These are phyloP conservation scores for Medicago ruthenica DNA, from an alignment of 306 rosid genomes.

Conservation along the genomic window DNA sequence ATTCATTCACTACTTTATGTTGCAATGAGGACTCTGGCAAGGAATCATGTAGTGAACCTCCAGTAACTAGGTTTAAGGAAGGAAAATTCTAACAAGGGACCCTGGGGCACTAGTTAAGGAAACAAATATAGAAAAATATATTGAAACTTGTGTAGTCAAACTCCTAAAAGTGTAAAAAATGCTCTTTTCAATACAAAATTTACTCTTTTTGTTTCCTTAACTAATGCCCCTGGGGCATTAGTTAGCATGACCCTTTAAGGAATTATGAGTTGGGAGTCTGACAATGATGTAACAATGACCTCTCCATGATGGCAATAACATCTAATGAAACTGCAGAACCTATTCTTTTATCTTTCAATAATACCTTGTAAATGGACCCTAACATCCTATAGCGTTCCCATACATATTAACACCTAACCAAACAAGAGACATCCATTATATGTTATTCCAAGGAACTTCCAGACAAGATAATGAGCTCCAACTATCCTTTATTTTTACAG, in stretches of 20 bases:
- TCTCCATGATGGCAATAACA: constrained; percentile 11
- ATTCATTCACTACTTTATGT: background rate
- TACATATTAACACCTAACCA: constrained; percentile 14
- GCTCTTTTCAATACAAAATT: too few species aligned
- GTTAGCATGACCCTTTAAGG: background rate
- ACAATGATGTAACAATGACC: constrained; percentile 2
- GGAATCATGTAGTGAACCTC: constrained; percentile 20
- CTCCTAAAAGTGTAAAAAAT: too few species aligned
- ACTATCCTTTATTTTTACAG: background rate
- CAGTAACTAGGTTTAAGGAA: constrained; percentile 12
- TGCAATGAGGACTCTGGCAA: background rate
- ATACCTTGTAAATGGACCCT: constrained; percentile 1
- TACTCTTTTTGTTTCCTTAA: too few species aligned
- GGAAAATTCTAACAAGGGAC: background rate
- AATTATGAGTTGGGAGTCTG: constrained; percentile 8
- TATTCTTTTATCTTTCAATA: background rate
- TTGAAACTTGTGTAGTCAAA: too few species aligned
- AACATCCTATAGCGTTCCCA: constrained; percentile 3
- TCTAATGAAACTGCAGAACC: constrained; percentile 17
- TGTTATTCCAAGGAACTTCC: constrained; percentile 6
- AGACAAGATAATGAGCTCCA: constrained; percentile 17
- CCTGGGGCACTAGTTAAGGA: too few species aligned
- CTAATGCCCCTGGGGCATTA: too few species aligned
- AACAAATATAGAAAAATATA: too few species aligned
- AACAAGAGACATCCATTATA: constrained; percentile 2